Conservation (phyloP, 139 green algal genomes). For the Micractinium conductrix region DNA sequence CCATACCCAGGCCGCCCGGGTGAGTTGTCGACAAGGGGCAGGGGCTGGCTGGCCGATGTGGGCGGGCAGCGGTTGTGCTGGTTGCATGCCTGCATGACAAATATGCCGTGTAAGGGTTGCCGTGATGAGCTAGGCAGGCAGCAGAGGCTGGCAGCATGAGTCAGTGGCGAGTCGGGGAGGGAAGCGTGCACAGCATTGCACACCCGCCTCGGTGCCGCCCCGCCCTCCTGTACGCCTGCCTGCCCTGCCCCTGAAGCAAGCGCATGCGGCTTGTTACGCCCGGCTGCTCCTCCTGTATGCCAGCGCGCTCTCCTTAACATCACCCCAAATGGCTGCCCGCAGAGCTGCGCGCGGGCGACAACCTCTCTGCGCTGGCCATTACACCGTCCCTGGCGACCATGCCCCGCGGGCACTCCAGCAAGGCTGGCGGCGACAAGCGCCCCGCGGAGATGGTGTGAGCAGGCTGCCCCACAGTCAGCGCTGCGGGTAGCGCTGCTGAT, state of each 20-base stretch:
- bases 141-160: neutral
- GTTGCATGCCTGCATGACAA: neutral
- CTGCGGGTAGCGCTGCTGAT: too few species aligned
- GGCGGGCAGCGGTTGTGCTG: neutral
- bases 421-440: neutral
- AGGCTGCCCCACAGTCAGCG: too few species aligned
- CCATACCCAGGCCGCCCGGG: neutral
- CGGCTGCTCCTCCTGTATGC: too few species aligned
- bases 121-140: neutral
- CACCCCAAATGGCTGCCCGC: too few species aligned
- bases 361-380: neutral
- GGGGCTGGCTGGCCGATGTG: too few species aligned
- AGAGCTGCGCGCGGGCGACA: neutral
- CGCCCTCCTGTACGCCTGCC: neutral
- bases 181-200: too few species aligned
- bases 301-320: too few species aligned
- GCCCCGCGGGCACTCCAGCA: neutral
- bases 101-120: neutral
- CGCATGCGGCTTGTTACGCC: too few species aligned
- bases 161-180: too few species aligned
- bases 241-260: too few species aligned
- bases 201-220: neutral
- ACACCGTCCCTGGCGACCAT: constrained; percentile 1
- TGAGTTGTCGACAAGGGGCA: too few species aligned
- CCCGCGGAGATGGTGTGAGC: neutral